phyloP scores from a whole-genome alignment of 1,284 basidiomycete genomes.

The Leucoagaricus sp. region DNA sequence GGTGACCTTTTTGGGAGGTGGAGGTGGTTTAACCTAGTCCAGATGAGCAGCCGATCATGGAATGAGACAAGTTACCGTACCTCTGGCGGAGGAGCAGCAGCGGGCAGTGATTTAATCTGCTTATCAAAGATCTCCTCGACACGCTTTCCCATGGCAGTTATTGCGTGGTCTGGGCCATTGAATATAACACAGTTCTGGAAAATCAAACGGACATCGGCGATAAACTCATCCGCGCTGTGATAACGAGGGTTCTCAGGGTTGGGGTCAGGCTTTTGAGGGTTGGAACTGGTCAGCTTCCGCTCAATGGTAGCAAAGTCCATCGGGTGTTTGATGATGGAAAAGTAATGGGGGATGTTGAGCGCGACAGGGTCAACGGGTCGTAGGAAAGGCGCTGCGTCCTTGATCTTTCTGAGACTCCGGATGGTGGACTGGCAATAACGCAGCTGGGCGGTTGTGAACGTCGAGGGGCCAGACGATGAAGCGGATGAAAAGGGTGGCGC shows the following conservation, averaged over 20 bases:
- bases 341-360: slow-evolving; percentile 92
- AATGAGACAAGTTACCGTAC: slow-evolving; percentile 45
- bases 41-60: slow-evolving; percentile 18
- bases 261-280: slow-evolving; percentile 74
- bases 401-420: slow-evolving; percentile 84
- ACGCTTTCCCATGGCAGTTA: slow-evolving; percentile 79
- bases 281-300: slow-evolving; percentile 79
- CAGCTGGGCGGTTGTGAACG: slow-evolving; percentile 67
- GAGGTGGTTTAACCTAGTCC: slow-evolving; percentile 47
- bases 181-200: slow-evolving; percentile 90
- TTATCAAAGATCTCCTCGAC: slow-evolving; percentile 89
- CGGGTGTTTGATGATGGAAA: slow-evolving; percentile 83
- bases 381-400: slow-evolving; percentile 83
- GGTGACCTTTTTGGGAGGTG: slow-evolving; percentile 51
- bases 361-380: slow-evolving; percentile 90
- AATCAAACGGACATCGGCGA: slow-evolving; percentile 81
- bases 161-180: slow-evolving; percentile 89
- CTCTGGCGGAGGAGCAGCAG: slow-evolving; percentile 53
- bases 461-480: slow-evolving; percentile 36
- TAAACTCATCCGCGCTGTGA: slow-evolving; percentile 73
- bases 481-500: slow-evolving; percentile 23
- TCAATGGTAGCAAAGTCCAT: slow-evolving; percentile 98
- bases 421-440: slow-evolving; percentile 83
- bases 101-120: slow-evolving; percentile 83
- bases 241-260: slow-evolving; percentile 77